A percentile compares a stretch with the other conserved stretches of the same genome.
These are phyloP conservation scores for Teunomyces panamensis DNA, from an alignment of 805 yeast species.

Conservation along the genomic window DNA sequence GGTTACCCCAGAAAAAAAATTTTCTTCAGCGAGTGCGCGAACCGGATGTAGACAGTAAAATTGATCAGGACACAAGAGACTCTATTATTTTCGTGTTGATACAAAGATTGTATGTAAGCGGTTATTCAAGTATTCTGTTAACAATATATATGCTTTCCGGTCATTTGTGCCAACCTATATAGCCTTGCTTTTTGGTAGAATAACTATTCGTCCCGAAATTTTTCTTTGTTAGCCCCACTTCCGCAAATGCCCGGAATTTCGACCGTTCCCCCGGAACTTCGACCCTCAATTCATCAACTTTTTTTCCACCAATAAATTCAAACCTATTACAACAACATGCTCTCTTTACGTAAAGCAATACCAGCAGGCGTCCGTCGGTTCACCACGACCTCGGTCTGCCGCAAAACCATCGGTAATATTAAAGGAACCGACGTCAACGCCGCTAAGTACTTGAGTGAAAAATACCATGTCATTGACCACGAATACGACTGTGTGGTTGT, in stretches of 20 bases:
- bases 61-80: too few relatives aligned
- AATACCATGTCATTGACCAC: conserved; percentile 92
- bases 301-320: conserved; percentile 2
- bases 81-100: too few relatives aligned
- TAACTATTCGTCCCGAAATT: too few relatives aligned
- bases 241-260: not conserved
- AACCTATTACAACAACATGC: conserved; percentile 7
- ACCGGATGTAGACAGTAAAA: too few relatives aligned
- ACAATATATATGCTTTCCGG: too few relatives aligned
- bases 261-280: not conserved
- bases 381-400: conserved; percentile 24
- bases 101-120: too few relatives aligned
- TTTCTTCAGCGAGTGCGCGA: not conserved
- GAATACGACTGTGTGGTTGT: conserved; percentile 97
- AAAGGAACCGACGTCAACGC: conserved; percentile 40
- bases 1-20: conserved; percentile 1
- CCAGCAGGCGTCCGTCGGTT: conserved; percentile 19
- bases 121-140: too few relatives aligned
- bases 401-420: conserved; percentile 37
- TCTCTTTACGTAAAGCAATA: conserved; percentile 7
- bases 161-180: too few relatives aligned
- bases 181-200: too few relatives aligned
- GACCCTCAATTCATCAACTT: not conserved
- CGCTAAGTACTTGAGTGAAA: conserved; percentile 47
- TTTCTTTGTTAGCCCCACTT: not conserved